These are phyloP conservation scores for Cercospora citrullina DNA, from an alignment of 2,329 filamentous ascomycete genomes.

Conservation along the genomic window DNA sequence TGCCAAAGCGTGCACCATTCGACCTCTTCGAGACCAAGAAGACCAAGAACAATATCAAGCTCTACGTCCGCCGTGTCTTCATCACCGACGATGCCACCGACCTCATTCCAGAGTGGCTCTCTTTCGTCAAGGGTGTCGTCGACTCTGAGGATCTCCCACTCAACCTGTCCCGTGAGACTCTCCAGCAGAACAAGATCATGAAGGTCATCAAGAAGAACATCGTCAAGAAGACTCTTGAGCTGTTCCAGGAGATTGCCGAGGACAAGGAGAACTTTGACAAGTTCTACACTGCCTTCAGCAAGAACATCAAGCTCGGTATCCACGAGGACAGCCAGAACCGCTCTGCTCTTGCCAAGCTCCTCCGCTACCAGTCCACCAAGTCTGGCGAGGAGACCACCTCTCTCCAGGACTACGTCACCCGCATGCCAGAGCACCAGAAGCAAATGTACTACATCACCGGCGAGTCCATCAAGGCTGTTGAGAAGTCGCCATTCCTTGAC, in stretches of 20 bases:
- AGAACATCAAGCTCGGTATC: conserved; percentile 99
- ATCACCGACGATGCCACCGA: conserved; percentile 99
- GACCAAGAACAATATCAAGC: conserved; percentile 99
- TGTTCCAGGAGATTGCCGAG: conserved; percentile 98
- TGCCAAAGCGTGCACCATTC: conserved; percentile 98
- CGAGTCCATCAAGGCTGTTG: conserved; percentile 97
- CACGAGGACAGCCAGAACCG: conserved; percentile 99
- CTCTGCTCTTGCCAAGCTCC: conserved; percentile 86
- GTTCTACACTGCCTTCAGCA: conserved; percentile 99
- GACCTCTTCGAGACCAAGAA: conserved; percentile 99
- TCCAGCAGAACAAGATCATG: conserved; percentile 99
- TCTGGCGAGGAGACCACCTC: conserved; percentile 97
- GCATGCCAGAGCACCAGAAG: conserved; percentile 99
- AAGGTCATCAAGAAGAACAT: conserved; percentile 99
- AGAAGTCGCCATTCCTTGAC: conserved; percentile 98
- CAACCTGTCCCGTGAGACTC: conserved; percentile 99
- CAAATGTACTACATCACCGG: conserved; percentile 99
- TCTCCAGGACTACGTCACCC: conserved; percentile 94
- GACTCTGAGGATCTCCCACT: conserved; percentile 99
- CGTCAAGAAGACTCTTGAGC: conserved; percentile 99
- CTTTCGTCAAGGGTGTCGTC: conserved; percentile 99
- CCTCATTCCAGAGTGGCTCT: conserved; percentile 98
- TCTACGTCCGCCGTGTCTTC: conserved; percentile 99
- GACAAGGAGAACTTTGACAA: conserved; percentile 99
- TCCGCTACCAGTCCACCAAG: conserved; percentile 99